Evolutionary conservation across 2,329 filamentous ascomycete genomes (phyloP), one percentile per base, ranked within the genome.

Genomic region (Teratosphaeria gauchensis): DNA sequence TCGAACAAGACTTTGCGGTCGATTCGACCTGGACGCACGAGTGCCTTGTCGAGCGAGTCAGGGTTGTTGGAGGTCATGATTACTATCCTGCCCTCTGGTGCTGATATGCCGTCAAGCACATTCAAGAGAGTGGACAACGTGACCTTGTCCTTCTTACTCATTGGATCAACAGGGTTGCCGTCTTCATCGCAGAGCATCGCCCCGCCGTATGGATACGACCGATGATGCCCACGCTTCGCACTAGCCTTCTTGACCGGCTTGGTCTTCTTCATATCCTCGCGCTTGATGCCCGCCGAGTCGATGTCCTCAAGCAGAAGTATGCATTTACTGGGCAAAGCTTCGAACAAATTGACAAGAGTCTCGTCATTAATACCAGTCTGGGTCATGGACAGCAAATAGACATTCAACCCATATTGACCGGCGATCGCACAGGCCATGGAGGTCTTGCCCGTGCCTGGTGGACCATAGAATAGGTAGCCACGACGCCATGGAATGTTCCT

Each of bases 281-380:
- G 89, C 38, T 90, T 90, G 66, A 92, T 92, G 71, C 92, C 92
- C 58, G 96, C 89, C 55, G 91, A 91, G 74, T 96, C 92, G 61
- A 96, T 92, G 78, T 97, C 92, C 73, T 97, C 92, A 69, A 95
- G 92, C 84, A 97, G 96, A 77, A 97, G 96, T 71, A 97, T 96
- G 75, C 92, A 97, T 82, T 96, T 96, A 56, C 90, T 95, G 67
- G 92, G 86, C 11, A 94, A 92, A 90, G 96, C 96, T 77, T 96
- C 92, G 73, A 99, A 97, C 3, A 97, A 82, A 77, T 96, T 91
- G 68, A 92, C 86, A 24, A 99, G 92, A 90, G 96, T 96, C 68
- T 91, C 84, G 8, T 94, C 94, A 72, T 96, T 96, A 76, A 97
- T 91, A 3, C 96, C 91, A 69, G 96, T 78, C 74, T 96, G 92